Conservation (phyloP, 2,329 filamentous ascomycete species). For the Fusarium sp. region DNA sequence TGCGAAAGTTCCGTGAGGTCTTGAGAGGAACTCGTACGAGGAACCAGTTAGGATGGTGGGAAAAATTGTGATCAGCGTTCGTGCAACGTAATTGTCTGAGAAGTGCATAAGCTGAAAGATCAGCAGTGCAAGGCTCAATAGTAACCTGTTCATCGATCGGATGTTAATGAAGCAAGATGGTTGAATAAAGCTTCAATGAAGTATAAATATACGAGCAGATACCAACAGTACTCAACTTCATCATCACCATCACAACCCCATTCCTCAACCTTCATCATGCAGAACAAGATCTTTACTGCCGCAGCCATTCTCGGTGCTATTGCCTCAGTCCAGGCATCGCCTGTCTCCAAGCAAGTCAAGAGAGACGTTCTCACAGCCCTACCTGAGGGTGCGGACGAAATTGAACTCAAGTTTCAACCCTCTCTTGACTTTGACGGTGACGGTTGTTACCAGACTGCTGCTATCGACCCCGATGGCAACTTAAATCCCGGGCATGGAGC, state of each 20-base stretch:
- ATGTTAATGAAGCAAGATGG: neutral
- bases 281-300: conserved; percentile 28
- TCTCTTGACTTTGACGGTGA: conserved; percentile 54
- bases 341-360: conserved; percentile 29
- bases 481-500: conserved; percentile 44
- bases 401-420: conserved; percentile 53
- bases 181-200: fast-evolving
- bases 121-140: neutral
- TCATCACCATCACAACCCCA: neutral
- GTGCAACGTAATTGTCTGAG: neutral
- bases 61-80: conserved; percentile 9
- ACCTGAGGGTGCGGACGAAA: conserved; percentile 47
- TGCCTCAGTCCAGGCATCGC: conserved; percentile 31
- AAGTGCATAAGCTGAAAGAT: neutral
- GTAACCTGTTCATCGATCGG: neutral
- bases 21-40: neutral
- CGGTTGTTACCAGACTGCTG: conserved; percentile 60
- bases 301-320: conserved; percentile 34
- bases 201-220: conserved; percentile 5
- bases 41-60: neutral
- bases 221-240: neutral
- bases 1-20: neutral
- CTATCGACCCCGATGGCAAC: conserved; percentile 53
- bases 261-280: conserved; percentile 13
- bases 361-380: conserved; percentile 48